Evolutionary conservation across 1,284 basidiomycete genomes (phyloP), one percentile per base, ranked within the genome.

Genomic region (Malassezia arunalokei): DNA sequence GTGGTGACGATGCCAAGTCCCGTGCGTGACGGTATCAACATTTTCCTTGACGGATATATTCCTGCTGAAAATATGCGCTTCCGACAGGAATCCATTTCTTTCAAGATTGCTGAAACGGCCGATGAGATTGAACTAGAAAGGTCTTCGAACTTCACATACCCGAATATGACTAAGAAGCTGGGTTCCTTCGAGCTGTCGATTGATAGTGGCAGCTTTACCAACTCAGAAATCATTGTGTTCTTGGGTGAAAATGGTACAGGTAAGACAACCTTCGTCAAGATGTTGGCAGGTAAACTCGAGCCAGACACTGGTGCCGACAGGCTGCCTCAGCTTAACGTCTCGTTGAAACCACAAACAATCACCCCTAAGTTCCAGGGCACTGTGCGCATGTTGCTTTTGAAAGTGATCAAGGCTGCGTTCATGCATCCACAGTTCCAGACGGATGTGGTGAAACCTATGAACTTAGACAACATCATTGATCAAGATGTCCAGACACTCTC

Each of bases 341-440:
- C 68, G 29, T 43, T 73, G 24, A 73, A 73, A 59, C 70, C 70
- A 7, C 70, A 73, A 58, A 73, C 66, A 37, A 73, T 73, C 40
- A 68, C 70, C 28, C 70, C 70, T 56, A 73, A 73, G 62, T 73
- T 71, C 67, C 62, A 65, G 49, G 70, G 70, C 20, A 70, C 70
- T 8, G 70, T 73, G 32, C 66, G 68, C 33, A 70, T 70, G 70
- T 60, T 73, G 32, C 54, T 73, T 54, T 55, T 73, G 52, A 73
- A 73, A 65, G 67, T 70, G 56, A 71, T 73, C 66, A 73, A 73
- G 61, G 55, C 60, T 1, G 62, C 67, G 7, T 73, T 71, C 43
- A 68, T 73, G 68, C 70, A 73, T 51, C 70, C 70, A 8, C 70
- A 73, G 51, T 73, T 73, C 70, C 68, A 73, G 60, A 71, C 68